Conservation (phyloP, 345 rosid species). For the Leavenworthia alabamica region DNA sequence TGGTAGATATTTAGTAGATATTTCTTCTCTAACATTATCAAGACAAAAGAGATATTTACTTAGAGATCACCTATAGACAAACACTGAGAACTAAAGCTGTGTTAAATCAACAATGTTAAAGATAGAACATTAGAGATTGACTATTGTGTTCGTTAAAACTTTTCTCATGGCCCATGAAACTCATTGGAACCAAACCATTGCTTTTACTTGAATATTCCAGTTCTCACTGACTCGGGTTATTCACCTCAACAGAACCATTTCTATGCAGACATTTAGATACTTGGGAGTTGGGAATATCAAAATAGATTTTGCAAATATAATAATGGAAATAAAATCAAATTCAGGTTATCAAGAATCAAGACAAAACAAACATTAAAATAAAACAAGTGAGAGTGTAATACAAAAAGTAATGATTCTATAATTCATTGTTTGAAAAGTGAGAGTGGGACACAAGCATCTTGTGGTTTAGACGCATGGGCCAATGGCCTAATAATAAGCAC, state of each 20-base stretch:
- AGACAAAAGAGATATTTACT: too few relatives aligned
- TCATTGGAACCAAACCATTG: neutral
- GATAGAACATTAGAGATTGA: neutral
- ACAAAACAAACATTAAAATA: neutral
- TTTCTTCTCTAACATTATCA: too few relatives aligned
- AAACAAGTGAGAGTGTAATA: constrained; percentile 10
- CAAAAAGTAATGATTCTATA: neutral
- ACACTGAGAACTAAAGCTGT: too few relatives aligned
- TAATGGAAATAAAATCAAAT: too few relatives aligned
- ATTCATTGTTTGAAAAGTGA: constrained; percentile 11
- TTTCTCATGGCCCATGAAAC: neutral
- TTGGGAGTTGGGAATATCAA: neutral
- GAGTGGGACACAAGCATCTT: constrained; percentile 24
- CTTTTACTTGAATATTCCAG: too few relatives aligned
- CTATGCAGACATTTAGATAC: neutral
- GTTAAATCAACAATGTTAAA: constrained; percentile 5
- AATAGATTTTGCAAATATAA: neutral
- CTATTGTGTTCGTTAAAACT: neutral
- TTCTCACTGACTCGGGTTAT: too few relatives aligned
- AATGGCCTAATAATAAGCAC: constrained; percentile 20
- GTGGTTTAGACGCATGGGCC: constrained; percentile 22
- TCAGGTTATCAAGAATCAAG: too few relatives aligned
- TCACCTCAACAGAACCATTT: neutral
- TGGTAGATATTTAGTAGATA: too few relatives aligned
- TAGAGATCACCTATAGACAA: too few relatives aligned